These are phyloP conservation scores for Candida corydali DNA, from an alignment of 805 yeast genomes.

Conservation along the genomic window DNA sequence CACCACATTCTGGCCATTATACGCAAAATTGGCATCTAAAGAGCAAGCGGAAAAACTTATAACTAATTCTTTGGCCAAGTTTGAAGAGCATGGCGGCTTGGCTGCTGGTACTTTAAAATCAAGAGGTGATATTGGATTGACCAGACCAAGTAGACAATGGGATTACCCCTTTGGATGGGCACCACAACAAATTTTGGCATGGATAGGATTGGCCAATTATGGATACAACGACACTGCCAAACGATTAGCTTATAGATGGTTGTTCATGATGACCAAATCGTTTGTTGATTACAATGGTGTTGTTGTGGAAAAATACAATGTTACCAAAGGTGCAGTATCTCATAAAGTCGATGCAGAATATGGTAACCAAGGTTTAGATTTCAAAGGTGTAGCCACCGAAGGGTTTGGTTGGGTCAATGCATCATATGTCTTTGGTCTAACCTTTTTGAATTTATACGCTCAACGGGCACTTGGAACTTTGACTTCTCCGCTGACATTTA, in stretches of 20 bases:
- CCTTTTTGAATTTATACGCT: conserved; percentile 61
- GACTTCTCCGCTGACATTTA: conserved; percentile 66
- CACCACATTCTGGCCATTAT: conserved; percentile 88
- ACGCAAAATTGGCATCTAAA: conserved; percentile 66
- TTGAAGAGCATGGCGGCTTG: conserved; percentile 87
- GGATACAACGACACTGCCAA: conserved; percentile 62
- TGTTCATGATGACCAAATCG: conserved; percentile 81
- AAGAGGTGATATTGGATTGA: conserved; percentile 64
- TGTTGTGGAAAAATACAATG: conserved; percentile 93
- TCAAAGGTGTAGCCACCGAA: conserved; percentile 89
- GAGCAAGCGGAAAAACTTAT: conserved; percentile 69
- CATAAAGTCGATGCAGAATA: conserved; percentile 94
- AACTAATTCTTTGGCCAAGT: conserved; percentile 51
- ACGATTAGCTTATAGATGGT: conserved; percentile 81
- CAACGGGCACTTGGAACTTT: conserved; percentile 75
- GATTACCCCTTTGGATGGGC: conserved; percentile 99
- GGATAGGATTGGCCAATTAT: conserved; percentile 80
- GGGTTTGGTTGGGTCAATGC: conserved; percentile 99
- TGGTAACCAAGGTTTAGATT: conserved; percentile 93
- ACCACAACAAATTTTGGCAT: conserved; percentile 92
- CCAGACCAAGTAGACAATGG: conserved; percentile 93
- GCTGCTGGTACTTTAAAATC: conserved; percentile 77
- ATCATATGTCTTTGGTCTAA: conserved; percentile 69
- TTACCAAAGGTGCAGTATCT: conserved; percentile 75
- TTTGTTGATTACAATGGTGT: conserved; percentile 92